Evolutionary conservation across 305 asterid species (phyloP).

Genomic region (Fraxinus sp.): DNA sequence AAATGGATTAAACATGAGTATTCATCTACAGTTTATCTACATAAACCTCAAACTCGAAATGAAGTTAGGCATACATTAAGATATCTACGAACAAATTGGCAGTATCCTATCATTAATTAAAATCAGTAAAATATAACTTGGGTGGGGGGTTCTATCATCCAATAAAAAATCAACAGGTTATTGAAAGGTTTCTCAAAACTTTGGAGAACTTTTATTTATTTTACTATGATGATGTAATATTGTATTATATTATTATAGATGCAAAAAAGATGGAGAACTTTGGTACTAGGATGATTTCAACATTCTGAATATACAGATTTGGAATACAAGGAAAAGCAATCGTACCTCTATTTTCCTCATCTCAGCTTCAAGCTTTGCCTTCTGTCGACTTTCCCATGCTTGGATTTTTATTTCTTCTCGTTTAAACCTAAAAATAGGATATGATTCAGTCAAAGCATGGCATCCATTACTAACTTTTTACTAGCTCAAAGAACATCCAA

Average conservation of each 20-base stretch:
- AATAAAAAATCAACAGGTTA: background rate
- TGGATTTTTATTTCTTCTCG: conserved; percentile 85
- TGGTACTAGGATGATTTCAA: background rate
- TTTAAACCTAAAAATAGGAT: conserved; percentile 53
- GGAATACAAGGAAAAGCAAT: background rate
- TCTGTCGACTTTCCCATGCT: conserved; percentile 96
- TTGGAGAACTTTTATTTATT: background rate
- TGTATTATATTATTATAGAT: background rate
- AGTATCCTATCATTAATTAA: background rate
- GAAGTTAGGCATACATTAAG: background rate
- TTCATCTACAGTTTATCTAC: background rate
- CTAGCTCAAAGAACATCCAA: background rate
- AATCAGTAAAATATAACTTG: background rate
- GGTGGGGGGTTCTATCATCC: background rate
- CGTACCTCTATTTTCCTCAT: conserved; percentile 89
- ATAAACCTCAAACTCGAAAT: background rate
- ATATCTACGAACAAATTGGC: background rate
- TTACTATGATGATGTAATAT: background rate
- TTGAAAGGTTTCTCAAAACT: background rate
- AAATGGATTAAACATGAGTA: background rate
- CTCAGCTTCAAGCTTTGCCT: conserved; percentile 88
- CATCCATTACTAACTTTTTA: background rate
- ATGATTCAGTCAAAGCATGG: conserved; percentile 4
- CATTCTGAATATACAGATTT: conserved; percentile 1
- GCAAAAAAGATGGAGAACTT: background rate